Conservation (phyloP, 192 early-diverging fungal species). For the Cladochytrium replicatum region DNA sequence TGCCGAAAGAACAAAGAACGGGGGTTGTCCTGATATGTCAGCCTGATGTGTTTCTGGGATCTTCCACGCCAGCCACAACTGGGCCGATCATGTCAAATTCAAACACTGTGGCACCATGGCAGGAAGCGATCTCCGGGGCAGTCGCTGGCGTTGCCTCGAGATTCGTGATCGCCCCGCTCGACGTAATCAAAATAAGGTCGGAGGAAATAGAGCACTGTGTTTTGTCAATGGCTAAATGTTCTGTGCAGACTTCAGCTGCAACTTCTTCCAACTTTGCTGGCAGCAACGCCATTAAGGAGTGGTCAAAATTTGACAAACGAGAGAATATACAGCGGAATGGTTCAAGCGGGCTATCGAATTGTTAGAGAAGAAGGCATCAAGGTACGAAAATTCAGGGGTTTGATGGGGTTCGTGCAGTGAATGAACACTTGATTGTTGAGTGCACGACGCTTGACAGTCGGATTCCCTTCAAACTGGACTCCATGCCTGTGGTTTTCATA, state of each 20-base stretch:
- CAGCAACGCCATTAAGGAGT: background rate
- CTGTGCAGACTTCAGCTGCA: background rate
- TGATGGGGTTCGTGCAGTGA: too few species aligned
- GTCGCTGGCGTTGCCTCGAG: constrained; percentile 55
- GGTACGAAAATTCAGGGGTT: constrained; percentile 41
- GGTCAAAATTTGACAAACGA: background rate
- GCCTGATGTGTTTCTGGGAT: too few species aligned
- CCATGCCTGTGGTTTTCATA: background rate
- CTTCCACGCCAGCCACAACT: too few species aligned
- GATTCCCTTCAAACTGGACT: too few species aligned
- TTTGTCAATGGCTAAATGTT: background rate
- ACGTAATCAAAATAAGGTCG: constrained; percentile 87
- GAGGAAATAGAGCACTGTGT: background rate
- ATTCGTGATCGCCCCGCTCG: constrained; percentile 80
- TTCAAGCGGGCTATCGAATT: constrained; percentile 59
- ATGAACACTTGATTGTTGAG: too few species aligned
- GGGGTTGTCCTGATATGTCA: too few species aligned
- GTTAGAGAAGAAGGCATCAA: constrained; percentile 68
- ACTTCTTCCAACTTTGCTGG: too few species aligned
- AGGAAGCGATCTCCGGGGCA: constrained; percentile 45
- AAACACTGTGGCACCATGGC: too few species aligned
- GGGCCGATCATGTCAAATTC: too few species aligned
- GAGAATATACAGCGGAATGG: constrained; percentile 52
- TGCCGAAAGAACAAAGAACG: too few species aligned
- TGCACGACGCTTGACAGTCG: too few species aligned